A percentile compares a stretch with the other conserved stretches of the same genome.
Conservation (phyloP, 139 green algal species). For the Choricystis sp. region DNA sequence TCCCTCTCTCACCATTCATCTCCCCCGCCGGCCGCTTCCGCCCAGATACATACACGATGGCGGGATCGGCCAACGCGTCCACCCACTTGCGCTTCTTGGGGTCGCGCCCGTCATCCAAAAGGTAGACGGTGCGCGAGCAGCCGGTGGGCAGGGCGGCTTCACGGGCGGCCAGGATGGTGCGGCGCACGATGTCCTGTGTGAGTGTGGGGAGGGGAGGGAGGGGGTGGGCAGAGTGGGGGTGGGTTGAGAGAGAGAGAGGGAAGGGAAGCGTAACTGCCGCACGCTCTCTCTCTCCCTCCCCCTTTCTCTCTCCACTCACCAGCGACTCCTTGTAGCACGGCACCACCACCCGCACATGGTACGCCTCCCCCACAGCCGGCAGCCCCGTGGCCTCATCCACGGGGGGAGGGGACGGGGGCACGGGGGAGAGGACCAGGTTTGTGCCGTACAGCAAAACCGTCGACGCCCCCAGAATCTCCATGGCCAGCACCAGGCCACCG, state of each 20-base stretch:
- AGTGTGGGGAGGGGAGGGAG: too few relatives aligned
- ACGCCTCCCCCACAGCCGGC: too few relatives aligned
- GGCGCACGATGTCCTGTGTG: not conserved
- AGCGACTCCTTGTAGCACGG: constrained; percentile 46
- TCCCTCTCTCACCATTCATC: too few relatives aligned
- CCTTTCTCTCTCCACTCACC: too few relatives aligned
- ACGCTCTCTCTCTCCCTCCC: too few relatives aligned
- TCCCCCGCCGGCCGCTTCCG: constrained; percentile 34
- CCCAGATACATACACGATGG: constrained; percentile 48
- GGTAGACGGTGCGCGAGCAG: constrained; percentile 18
- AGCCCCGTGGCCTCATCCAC: constrained; percentile 13
- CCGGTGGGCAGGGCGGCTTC: not conserved
- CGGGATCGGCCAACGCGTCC: constrained; percentile 8
- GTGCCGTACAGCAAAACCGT: constrained; percentile 34
- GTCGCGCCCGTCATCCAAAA: constrained; percentile 38
- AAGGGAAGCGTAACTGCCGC: too few relatives aligned
- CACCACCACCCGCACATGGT: constrained; percentile 36
- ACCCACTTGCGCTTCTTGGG: constrained; percentile 29
- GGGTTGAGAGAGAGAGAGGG: too few relatives aligned
- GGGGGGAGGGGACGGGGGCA: not conserved
- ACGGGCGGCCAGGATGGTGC: not conserved
- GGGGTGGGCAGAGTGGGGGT: too few relatives aligned
- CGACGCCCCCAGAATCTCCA: constrained; percentile 32
- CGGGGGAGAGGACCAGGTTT: not conserved
- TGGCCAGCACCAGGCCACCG: constrained; percentile 22